Base-by-base conservation (phyloP, 2,329 filamentous ascomycete species). In the Calonectria fujianensis region DNA sequence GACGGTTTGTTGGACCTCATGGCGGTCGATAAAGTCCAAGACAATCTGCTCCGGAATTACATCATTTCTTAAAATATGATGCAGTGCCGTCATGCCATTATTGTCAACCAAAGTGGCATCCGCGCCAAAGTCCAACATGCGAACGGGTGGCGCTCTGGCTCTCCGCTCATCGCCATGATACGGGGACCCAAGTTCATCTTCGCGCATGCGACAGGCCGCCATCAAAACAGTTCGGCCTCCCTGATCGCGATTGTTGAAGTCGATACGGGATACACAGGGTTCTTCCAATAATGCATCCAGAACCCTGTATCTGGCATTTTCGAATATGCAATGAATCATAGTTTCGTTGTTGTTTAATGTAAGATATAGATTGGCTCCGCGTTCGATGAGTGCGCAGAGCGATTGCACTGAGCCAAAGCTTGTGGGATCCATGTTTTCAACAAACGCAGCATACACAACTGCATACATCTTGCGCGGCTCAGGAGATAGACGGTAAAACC, bases 181-280 rank as follows among this genome's bases (percentile, higher is more conserved):
- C 2, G 4, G 16, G 24, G 64, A 50, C 0, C 69, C 64, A 57
- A 51, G 51, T 0, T 74, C 20, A 1, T 1, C 13, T 2, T 37
- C 41, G 1, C 18, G 52, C 76, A 75, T 75, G 10, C 63, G 13
- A 24, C 79, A 80, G 1, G 78, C 69, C 29, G 78, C 76, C 71
- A 80, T 80, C 14, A 80, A 45, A 4, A 79, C 48, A 2, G 78
- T 79, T 0, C 73, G 70, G 1, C 77, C 76, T 4, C 16, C 65
- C 16, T 77, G 76, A 10, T 80, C 77, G 1, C 73, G 74, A n/a
- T 61, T 52, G n/a, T 78, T 35, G 6, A 80, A 76, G 48, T 80
- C 68, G 11, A 80, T 78, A 5, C 72, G 45, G 0, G 79, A 78
- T 0, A 67, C 41, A 11, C 76, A 80, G 6, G 78, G 74, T 2